Conservation (phyloP, 768 basidiomycete genomes). For the Termitomyces sp. region DNA sequence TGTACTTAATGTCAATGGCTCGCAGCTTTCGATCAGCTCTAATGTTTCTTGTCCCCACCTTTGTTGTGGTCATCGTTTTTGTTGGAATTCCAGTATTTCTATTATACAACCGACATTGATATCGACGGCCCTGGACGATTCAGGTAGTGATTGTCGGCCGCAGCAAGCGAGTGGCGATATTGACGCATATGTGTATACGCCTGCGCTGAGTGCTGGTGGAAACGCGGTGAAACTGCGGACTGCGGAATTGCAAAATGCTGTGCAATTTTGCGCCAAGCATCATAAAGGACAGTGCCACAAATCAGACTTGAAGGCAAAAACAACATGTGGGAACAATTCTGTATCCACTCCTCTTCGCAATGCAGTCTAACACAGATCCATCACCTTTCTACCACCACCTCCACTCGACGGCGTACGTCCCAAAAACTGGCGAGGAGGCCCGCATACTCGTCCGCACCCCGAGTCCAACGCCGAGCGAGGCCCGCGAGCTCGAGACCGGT, state of each 20-base stretch:
- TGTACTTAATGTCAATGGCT: too few relatives aligned
- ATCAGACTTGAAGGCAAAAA: too few relatives aligned
- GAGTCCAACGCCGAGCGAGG: constrained; percentile 62
- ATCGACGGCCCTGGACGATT: background rate
- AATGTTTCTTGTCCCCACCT: too few relatives aligned
- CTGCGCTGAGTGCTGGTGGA: background rate
- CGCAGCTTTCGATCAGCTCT: too few relatives aligned
- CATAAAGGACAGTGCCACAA: too few relatives aligned
- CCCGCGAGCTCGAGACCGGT: constrained; percentile 33
- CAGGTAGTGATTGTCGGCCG: background rate
- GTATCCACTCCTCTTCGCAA: too few relatives aligned
- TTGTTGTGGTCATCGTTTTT: too few relatives aligned
- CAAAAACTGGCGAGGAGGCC: constrained; percentile 15
- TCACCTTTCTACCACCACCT: background rate
- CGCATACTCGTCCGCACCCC: constrained; percentile 38
- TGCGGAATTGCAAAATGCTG: background rate
- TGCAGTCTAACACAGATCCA: too few relatives aligned
- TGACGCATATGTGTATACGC: background rate
- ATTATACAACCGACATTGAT: too few relatives aligned
- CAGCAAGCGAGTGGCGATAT: background rate
- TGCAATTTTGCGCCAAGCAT: too few relatives aligned
- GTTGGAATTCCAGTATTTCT: too few relatives aligned
- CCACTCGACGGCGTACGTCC: background rate
- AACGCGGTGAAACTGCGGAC: background rate
- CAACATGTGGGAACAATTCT: too few relatives aligned